phyloP scores from a whole-genome alignment of 495 filamentous ascomycete genomes.

The Aspergillus steynii region DNA sequence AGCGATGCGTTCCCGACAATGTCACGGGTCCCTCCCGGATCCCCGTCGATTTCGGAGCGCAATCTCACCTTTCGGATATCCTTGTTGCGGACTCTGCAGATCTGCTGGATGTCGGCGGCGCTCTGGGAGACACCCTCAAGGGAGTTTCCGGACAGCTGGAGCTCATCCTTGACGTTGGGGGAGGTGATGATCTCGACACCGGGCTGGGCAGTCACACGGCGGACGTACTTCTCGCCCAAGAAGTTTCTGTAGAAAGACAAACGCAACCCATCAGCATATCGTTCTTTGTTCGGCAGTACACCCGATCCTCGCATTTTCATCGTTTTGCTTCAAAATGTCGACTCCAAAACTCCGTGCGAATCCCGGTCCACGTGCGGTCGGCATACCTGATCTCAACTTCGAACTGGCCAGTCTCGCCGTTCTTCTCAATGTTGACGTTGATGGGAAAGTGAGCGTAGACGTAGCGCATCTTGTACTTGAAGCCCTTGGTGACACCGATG shows the following conservation, averaged over 20 bases:
- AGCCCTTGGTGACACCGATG: constrained; percentile 96
- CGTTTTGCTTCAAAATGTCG: background rate
- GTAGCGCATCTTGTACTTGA: constrained; percentile 99
- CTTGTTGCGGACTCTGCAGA: constrained; percentile 99
- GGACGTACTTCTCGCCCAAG: constrained; percentile 99
- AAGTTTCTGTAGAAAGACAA: constrained; percentile 72
- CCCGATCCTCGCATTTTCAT: background rate
- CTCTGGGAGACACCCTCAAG: constrained; percentile 95
- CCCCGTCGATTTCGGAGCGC: background rate
- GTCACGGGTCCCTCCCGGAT: background rate
- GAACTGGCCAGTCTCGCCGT: constrained; percentile 78
- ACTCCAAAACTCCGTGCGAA: constrained; percentile 3
- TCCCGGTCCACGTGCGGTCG: constrained; percentile 5
- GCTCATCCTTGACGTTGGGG: constrained; percentile 94
- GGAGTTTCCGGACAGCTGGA: constrained; percentile 88
- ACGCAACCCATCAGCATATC: constrained; percentile 18
- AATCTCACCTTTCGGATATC: constrained; percentile 95
- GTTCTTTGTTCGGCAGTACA: background rate
- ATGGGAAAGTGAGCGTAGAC: constrained; percentile 99
- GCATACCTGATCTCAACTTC: constrained; percentile 98
- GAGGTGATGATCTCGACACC: constrained; percentile 90
- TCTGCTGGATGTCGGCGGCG: constrained; percentile 98
- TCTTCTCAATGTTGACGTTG: constrained; percentile 99
- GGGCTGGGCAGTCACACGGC: constrained; percentile 79
- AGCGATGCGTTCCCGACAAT: background rate